Evolutionary conservation across 108 stramenopile species (phyloP), one percentile per base, ranked within the genome.

Genomic region (Nitzschia sp.): DNA sequence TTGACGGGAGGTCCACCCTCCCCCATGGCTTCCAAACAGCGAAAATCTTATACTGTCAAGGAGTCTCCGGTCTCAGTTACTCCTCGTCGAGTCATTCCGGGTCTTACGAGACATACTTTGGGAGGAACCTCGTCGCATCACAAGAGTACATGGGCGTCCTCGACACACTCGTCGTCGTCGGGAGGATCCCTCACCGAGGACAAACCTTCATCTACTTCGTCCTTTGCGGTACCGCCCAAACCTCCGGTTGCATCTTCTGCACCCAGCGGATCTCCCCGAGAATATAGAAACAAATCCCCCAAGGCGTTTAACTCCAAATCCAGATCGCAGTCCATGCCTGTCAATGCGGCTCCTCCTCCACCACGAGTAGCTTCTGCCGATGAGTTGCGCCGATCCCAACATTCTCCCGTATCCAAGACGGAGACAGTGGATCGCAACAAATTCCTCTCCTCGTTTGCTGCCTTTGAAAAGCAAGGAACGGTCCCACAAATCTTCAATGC

Each of bases 371-470:
- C 46, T 6, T 48, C 46, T 2, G 2, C 46, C 17, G 46, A 15
- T 17, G n/a, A 48, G 6, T 15, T 17, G 17, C 46, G 46, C 3
- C 14, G 17, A 17, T 17, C 17, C 17, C 46, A 48, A 48, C 14
- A 15, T 17, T 62, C 61, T 44, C 61, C 61, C 14, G 10, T 62
- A 15, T 12, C n/a, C 42, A 11, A 46, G 19, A 19, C 42, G 0
- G 61, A 62, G 40, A 11, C 22, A 3, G 61, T 62, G 42, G 43
- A 62, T 62, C 61, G 61, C 61, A 20, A 46, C 8, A 62, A 46
- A 8, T 62, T 62, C 22, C 42, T 62, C 21, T 7, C 15, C n/a
- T 41, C 61, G 2, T 62, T 62, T 62, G 42, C 61, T 8, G 43
- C 43, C 43, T 62, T 62, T 46, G 61, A 62, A 25, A 44, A 43